Evolutionary conservation across 2,329 filamentous ascomycete species (phyloP), one percentile per base, ranked within the genome.

Genomic region (Cercospora berteroae): DNA sequence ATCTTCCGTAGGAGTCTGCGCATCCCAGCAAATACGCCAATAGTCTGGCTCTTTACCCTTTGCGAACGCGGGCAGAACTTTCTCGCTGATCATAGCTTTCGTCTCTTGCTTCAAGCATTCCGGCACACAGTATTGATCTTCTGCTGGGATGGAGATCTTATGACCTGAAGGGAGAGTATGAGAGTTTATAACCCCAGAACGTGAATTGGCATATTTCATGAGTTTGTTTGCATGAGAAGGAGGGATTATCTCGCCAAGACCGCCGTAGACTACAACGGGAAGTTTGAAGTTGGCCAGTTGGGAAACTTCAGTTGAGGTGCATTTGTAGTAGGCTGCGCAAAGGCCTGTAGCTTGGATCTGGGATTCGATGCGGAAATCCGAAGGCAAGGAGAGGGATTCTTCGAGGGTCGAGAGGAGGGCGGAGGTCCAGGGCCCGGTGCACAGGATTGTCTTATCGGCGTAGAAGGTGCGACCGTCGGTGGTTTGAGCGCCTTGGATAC

Each of bases 161-260:
- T 83, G 81, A 1, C 85, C 84, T 1, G 83, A 84, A 2, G 77
- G 63, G 0, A 83, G 81, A 0, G 77, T 78, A 25, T 81, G 74
- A 6, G 81, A 84, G 73, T 88, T 88, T 48, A 82, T 86, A 73
- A 89, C 85, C 13, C 66, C 69, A 64, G 85, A 87, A 20, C 83
- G 81, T 60, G 87, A 82, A 72, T 86, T 87, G 67, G 87, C 88
- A 78, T 88, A 87, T 75, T 89, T 89, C 67, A 89, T 80, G 2
- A 84, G 79, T 3, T 65, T 58, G 1, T 84, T 83, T 33, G 83
- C 79, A 3, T 75, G 70, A 8, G 84, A 83, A 13, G 83, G 82
- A 0, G 83, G 83, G 5, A 85, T 80, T 4, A 83, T 78, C 72
- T 85, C 83, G 3, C 81, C 81, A 67, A 80, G 72, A 8, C 77